Base-by-base conservation (phyloP, 176 grass and related monocot genomes). In the Triticum timopheevii region DNA sequence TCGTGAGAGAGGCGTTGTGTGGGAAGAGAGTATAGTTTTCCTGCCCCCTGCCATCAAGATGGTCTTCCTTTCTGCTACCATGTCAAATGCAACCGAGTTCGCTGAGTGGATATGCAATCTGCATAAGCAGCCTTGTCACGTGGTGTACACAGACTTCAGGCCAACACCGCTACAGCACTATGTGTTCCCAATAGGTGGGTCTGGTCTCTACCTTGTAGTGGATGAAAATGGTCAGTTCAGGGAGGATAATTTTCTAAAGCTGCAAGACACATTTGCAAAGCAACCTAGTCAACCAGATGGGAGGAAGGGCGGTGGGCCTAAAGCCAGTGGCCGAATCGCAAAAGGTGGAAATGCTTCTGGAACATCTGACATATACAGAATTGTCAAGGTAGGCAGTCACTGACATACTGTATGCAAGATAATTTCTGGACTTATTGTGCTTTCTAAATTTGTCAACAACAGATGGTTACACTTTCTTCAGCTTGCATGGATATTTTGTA, bases 11-110 rank as follows among this genome's bases (percentile, higher is more conserved):
- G 92, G 92, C 20, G 95, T 97, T 39, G 95, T 95, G 67, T 97
- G 95, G 95, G 95, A 98, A 88, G 95, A 98, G 72, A 98, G 91
- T 80, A 98, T 95, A 82, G 88, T 98, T 42, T 98, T 98, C 83
- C 81, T 98, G 73, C 95, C 95, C 9, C 91, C 93, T 2, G 95
- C 93, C 20, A 97, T 97, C 84, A 97, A 97, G 90, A 97, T 97
- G 95, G 91, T 97, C 38, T 97, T 97, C 50, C 89, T 97, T 65
- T 95, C 95, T 22, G 95, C 95, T 40, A 98, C 95, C 65, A 98
- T 95, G 95, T 98, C 95, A 0, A 98, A 98, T 80, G 95, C 95
- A 8, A 95, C 93, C 3, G 93, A 98, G 88, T 98, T 98, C 90
- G 95, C 95, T 17, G 95, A 95, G 83, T 98, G 95, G 95, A 98